These are phyloP conservation scores for Penicillium sp. DNA, from an alignment of 2,329 filamentous ascomycete genomes.

Conservation along the genomic window DNA sequence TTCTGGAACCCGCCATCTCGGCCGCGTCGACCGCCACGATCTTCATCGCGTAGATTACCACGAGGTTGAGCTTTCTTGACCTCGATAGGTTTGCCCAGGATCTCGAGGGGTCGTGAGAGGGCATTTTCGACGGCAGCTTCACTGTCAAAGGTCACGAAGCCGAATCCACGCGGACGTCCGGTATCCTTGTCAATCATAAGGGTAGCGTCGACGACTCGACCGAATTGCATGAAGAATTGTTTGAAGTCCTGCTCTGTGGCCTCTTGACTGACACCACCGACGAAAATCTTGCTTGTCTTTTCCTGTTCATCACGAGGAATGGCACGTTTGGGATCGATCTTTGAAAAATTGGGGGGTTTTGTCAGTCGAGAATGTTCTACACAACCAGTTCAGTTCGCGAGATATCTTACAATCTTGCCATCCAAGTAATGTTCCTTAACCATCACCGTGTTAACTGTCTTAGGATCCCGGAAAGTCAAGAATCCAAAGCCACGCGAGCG, in stretches of 20 bases:
- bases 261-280: conserved; percentile 95
- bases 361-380: too few relatives aligned
- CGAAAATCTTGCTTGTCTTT: conserved; percentile 98
- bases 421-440: conserved; percentile 98
- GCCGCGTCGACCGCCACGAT: conserved; percentile 63
- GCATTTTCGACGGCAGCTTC: conserved; percentile 94
- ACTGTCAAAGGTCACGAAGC: conserved; percentile 97
- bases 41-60: conserved; percentile 90
- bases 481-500: conserved; percentile 96
- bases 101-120: conserved; percentile 81
- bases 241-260: conserved; percentile 96
- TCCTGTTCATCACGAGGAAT: conserved; percentile 98
- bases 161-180: conserved; percentile 92
- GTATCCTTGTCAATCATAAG: conserved; percentile 99
- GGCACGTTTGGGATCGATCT: conserved; percentile 98
- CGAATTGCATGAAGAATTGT: conserved; percentile 95
- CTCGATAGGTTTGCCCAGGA: conserved; percentile 94
- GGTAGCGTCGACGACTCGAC: conserved; percentile 93
- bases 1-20: conserved; percentile 48
- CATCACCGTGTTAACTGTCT: conserved; percentile 99
- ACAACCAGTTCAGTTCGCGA: too few relatives aligned
- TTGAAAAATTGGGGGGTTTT: conserved; percentile 29
- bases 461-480: conserved; percentile 95
- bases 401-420: conserved; percentile 86
- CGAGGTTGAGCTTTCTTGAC: conserved; percentile 97